Base-by-base conservation (phyloP, 2,329 filamentous ascomycete genomes). In the Fusarium sp. region DNA sequence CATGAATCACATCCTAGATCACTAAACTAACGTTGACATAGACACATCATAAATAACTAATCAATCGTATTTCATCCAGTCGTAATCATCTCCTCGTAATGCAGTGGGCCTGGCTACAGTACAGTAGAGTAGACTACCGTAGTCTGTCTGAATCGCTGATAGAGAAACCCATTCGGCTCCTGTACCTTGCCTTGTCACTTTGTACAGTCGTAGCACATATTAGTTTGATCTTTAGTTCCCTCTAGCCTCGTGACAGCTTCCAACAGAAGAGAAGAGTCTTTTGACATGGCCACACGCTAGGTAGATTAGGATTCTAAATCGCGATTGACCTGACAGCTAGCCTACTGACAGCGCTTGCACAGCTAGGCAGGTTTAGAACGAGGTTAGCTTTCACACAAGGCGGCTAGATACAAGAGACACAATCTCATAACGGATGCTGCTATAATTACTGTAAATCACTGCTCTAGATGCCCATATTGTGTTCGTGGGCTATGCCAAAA, bases 301-400 rank as follows among this genome's bases (percentile, higher is more conserved):
- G 23, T 25, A 25, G 41, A 8, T 32, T 28, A 4, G 4, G 28
- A 13, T 34, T 50, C 28, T 7, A n/a, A 14, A 49, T 21, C 27
- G 27, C 32, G 25, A 58, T 37, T 53, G 34, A 41, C 23, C 40
- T 51, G 32, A 41, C 48, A 37, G 18, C 12, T 18, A 37, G 8
- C 30, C 30, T 23, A 18, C 23, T 27, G 13, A 28, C 34, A 23
- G 47, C 30, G 42, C 55, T 47, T 60, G 50, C 30, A 48, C 13
- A 21, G 21, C 23, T 51, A 28, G 16, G n/a, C 57, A 34, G 59
- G 14, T 42, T 71, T 65, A 58, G 34, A 49, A 48, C 40, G 51
- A 59, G 32, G 21, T 53, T 55, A 20, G 27, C 45, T 25, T 21
- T 62, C 34, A 43, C 14, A 27, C 21, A 50, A 8, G 47, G 59